Base-by-base conservation (phyloP, 2,329 filamentous ascomycete genomes). In the Verticillium nubilum region DNA sequence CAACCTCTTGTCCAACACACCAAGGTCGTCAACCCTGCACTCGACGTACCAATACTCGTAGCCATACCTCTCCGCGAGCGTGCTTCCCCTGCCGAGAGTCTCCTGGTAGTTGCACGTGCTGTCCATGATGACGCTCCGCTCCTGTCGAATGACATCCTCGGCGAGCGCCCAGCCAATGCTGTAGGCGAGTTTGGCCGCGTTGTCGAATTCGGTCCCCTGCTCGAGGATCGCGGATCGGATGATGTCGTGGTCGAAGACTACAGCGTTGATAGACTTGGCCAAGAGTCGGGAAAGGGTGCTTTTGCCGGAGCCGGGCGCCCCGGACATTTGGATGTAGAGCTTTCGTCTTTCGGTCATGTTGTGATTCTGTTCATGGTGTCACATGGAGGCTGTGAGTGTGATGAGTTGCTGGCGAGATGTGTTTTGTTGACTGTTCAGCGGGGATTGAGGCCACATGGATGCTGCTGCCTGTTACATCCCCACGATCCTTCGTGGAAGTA, bases 221-320 rank as follows among this genome's bases (percentile, higher is more conserved):
- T 68, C 66, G 54, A 76, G 69, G 23, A 76, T 66, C 37, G 62
- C 61, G 23, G 73, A 71, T 58, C 67, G 66, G 58, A 76, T 55
- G 13, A 73, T 54, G 57, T 77, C 75, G 58, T 76, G 74, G 59
- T 75, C 66, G 58, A 77, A 69, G 33, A 74, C 66, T 1, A 73
- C 58, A 4, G 58, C 72, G 35, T 66, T 59, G 50, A 74, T 65
- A 0, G 65, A 64, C 13, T 60, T 61, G 6, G 63, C 59, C 0
- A 76, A 67, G 0, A 70, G 63, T 12, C 58, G 65, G 2, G 73
- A 71, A 15, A 71, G 57, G 1, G 73, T 75, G 63, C 71, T 75
- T 60, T 77, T 76, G 1, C 74, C 73, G 9, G 72, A 71, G 9
- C 74, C 74, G 2, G 74, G 73, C 5, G 72, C 71, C 5, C 74